Percentiles rank a stretch among this genome's conserved stretches.
Evolutionary conservation across 148 eudicot genomes (phyloP).

Genomic region (Cornus controversa): DNA sequence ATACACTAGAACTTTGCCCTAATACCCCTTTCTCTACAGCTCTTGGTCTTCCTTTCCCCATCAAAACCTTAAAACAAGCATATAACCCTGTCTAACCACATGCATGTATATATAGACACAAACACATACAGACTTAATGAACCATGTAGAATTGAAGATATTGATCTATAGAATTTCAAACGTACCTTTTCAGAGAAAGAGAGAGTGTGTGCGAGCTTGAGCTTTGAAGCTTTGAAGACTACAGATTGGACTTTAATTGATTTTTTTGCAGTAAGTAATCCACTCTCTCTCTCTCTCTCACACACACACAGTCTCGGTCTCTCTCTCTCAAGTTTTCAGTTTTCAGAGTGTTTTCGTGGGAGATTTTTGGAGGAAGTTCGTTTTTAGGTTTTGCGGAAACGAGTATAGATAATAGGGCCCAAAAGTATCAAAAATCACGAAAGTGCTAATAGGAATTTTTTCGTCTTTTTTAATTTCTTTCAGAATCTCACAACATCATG

Average conservation of each 20-base stretch:
- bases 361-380: slow-evolving; percentile 27
- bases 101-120: neutral
- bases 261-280: neutral
- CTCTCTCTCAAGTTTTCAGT: too few relatives aligned
- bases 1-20: slow-evolving; percentile 44
- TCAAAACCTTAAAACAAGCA: slow-evolving; percentile 35
- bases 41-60: slow-evolving; percentile 98
- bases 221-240: slow-evolving; percentile 21
- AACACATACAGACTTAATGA: neutral
- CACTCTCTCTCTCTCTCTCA: slow-evolving; percentile 5
- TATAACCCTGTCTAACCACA: neutral
- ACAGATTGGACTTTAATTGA: slow-evolving; percentile 6
- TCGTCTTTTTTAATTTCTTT: neutral
- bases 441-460: slow-evolving; percentile 15
- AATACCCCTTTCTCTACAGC: slow-evolving; percentile 83
- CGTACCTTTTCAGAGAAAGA: slow-evolving; percentile 32
- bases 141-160: neutral
- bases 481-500: neutral
- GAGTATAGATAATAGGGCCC: slow-evolving; percentile 7
- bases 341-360: slow-evolving; percentile 42
- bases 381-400: neutral
- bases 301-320: too few relatives aligned
- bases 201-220: neutral
- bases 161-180: slow-evolving; percentile 33
- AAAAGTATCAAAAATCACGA: slow-evolving; percentile 19